Percentiles rank a stretch among this genome's conserved stretches.
These are phyloP conservation scores for Trypanosoma rangeli DNA, from an alignment of 208 protist species.

Conservation along the genomic window DNA sequence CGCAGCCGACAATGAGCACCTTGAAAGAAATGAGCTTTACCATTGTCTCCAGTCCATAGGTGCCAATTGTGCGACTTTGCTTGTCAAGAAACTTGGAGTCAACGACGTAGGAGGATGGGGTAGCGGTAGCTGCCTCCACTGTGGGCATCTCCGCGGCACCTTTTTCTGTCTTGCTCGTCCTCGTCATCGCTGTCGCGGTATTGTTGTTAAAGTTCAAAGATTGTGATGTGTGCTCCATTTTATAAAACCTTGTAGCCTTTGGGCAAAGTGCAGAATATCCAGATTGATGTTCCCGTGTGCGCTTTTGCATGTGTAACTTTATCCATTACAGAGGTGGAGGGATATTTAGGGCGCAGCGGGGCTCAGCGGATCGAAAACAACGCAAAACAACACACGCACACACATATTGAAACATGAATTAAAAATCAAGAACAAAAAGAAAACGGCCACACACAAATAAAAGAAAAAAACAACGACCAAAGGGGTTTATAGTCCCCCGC, in stretches of 20 bases:
- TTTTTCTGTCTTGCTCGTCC: neutral
- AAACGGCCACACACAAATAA: slow-evolving; percentile 1
- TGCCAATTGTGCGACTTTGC: slow-evolving; percentile 92
- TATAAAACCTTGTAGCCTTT: slow-evolving; percentile 13
- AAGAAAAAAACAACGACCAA: slow-evolving; percentile 6
- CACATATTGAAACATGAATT: too few species aligned
- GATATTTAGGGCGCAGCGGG: neutral
- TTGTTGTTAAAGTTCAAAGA: neutral
- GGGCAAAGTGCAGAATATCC: slow-evolving; percentile 13
- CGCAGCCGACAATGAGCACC: slow-evolving; percentile 91
- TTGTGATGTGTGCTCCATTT: neutral
- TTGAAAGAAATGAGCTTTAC: slow-evolving; percentile 88
- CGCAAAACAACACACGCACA: too few species aligned
- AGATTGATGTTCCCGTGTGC: slow-evolving; percentile 8
- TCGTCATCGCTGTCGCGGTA: neutral
- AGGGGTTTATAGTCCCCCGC: neutral
- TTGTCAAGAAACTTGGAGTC: slow-evolving; percentile 88
- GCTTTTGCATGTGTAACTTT: slow-evolving; percentile 18
- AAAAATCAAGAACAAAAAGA: slow-evolving; percentile 4
- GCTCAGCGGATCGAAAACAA: too few species aligned
- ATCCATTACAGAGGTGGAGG: slow-evolving; percentile 9
- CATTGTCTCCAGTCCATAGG: slow-evolving; percentile 92
- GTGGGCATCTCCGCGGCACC: neutral
- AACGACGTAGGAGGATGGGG: slow-evolving; percentile 43
- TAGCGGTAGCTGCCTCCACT: neutral